Base-by-base conservation (phyloP, 768 basidiomycete species). In the Galerina sulciceps region DNA sequence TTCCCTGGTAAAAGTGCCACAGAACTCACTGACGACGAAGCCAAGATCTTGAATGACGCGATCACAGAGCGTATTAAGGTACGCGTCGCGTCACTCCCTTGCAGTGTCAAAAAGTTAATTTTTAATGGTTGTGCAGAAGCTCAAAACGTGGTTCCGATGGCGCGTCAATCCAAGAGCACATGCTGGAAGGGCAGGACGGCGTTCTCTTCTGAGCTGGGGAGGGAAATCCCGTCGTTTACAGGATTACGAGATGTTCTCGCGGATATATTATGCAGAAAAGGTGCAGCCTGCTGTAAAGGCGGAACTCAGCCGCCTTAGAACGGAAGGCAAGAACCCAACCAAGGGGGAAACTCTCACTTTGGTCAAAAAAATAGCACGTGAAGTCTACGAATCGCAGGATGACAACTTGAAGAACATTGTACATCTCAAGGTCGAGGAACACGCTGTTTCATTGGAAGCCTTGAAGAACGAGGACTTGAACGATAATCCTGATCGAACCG, bases 131-230 rank as follows among this genome's bases (percentile, higher is more conserved):
- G 22, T 17, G 9, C 38, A 59, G 50, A 31, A 35, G 47, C 11
- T 59, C 17, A 34, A 59, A 47, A 53, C 50, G 3, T 59, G 58
- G 58, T 53, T 26, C 31, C 50, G 51, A 23, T 59, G 58, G 58
- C 8, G 58, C 9, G 51, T 47, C 8, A 59, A 45, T 31, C 51
- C 43, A 6, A 15, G 18, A 23, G 58, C 58, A 4, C 34, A 38
- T n/a, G 38, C 42, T n/a, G 44, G 42, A n/a, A 22, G 37, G 17
- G 15, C 31, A 18, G 43, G 26, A 11, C 18, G 45, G 35, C 43
- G 36, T 17, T 36, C 10, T 11, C 14, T 34, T n/a, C 26, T 34
- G 14, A 23, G 36, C 9, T 35, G 31, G 4, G 47, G 47, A 10
- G 34, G 47, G 10, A 48, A 48, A n/a, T 15, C 47, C 6, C 59